Conservation (phyloP, 2,329 filamentous ascomycete genomes). For the Ophiostoma novo-ulmi region DNA sequence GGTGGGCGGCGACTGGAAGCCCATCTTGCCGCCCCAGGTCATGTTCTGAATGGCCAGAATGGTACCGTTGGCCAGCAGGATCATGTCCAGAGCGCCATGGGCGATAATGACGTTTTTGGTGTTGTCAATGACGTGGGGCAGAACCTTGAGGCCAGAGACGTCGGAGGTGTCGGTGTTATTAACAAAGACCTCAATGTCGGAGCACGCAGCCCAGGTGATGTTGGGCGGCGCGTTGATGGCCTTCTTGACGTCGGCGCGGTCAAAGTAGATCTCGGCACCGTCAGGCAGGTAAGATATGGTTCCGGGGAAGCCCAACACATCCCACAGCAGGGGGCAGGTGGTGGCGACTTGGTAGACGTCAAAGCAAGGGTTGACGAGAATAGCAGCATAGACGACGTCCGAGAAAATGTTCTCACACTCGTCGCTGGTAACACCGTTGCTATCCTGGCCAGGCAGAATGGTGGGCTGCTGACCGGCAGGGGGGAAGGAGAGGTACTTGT, state of each 20-base stretch:
- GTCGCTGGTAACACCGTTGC: constrained; percentile 34
- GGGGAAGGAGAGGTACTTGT: constrained; percentile 63
- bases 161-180: constrained; percentile 45
- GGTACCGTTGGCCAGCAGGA: constrained; percentile 63
- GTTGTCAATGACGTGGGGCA: constrained; percentile 67
- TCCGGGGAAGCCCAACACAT: constrained; percentile 60
- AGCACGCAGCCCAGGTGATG: constrained; percentile 53
- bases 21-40: constrained; percentile 68
- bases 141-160: constrained; percentile 51
- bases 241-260: constrained; percentile 50
- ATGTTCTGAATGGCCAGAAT: constrained; percentile 73
- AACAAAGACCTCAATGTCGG: constrained; percentile 38
- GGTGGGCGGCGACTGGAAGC: constrained; percentile 58
- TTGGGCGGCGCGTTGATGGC: constrained; percentile 32
- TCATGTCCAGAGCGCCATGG: constrained; percentile 65
- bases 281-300: constrained; percentile 57
- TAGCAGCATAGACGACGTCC: constrained; percentile 50
- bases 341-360: constrained; percentile 69
- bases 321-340: constrained; percentile 65
- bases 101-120: constrained; percentile 69
- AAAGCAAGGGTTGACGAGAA: constrained; percentile 68
- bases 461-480: constrained; percentile 56
- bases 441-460: constrained; percentile 41
- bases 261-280: constrained; percentile 62
- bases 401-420: constrained; percentile 55